Conservation (phyloP, 352 stramenopile species). For the Phytophthora pinifolia region DNA sequence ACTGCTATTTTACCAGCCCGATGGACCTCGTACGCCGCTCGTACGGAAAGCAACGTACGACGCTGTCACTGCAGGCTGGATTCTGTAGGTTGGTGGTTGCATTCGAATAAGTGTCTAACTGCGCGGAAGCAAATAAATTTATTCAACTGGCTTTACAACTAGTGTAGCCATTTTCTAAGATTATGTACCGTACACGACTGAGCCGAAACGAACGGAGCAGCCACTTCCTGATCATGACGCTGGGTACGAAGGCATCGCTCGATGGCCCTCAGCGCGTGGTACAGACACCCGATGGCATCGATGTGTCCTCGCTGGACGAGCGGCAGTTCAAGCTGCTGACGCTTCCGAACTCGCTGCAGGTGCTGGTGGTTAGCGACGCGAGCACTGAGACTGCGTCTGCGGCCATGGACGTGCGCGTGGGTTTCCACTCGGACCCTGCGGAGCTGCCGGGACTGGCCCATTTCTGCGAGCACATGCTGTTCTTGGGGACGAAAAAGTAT, state of each 20-base stretch:
- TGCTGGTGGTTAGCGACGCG: slow-evolving; percentile 88
- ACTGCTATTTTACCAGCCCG: slow-evolving; percentile 33
- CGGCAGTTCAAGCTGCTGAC: slow-evolving; percentile 51
- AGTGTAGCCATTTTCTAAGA: too few species aligned
- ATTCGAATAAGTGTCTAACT: too few species aligned
- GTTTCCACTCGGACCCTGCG: slow-evolving; percentile 87
- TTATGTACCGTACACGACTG: too few species aligned
- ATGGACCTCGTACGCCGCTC: slow-evolving; percentile 23
- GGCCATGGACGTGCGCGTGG: slow-evolving; percentile 95
- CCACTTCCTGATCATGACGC: too few species aligned
- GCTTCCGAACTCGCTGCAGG: slow-evolving; percentile 55
- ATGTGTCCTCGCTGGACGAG: slow-evolving; percentile 60
- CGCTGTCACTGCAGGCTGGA: slow-evolving; percentile 28
- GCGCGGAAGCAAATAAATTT: too few species aligned
- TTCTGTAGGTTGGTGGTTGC: slow-evolving; percentile 14
- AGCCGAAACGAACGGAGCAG: too few species aligned
- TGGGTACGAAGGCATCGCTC: too few species aligned
- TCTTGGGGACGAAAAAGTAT: slow-evolving; percentile 97
- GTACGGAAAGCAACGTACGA: slow-evolving; percentile 34
- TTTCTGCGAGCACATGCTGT: slow-evolving; percentile 97
- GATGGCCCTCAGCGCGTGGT: slow-evolving; percentile 15
- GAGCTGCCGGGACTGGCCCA: slow-evolving; percentile 86
- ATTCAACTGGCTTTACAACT: too few species aligned
- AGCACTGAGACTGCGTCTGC: slow-evolving; percentile 90
- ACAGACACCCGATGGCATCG: slow-evolving; percentile 36